Evolutionary conservation across 805 yeast species (phyloP).

Genomic region (Priceomyces fermenticarens): DNA sequence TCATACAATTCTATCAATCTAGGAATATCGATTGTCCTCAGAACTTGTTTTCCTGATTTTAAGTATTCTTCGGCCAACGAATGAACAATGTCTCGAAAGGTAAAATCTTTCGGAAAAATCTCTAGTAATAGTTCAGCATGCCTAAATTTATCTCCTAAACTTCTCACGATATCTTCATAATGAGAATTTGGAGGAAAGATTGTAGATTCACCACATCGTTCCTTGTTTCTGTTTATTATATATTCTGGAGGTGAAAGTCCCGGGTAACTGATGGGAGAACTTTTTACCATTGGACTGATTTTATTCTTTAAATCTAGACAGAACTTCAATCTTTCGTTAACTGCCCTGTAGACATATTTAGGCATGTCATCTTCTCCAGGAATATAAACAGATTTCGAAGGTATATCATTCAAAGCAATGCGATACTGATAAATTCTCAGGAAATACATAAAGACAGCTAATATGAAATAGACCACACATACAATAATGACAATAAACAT

Average conservation of each 20-base stretch:
- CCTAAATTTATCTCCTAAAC: slow-evolving; percentile 57
- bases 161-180: slow-evolving; percentile 57
- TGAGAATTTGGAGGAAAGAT: slow-evolving; percentile 23
- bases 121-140: slow-evolving; percentile 43
- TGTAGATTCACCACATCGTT: slow-evolving; percentile 12
- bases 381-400: slow-evolving; percentile 58
- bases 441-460: slow-evolving; percentile 50
- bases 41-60: slow-evolving; percentile 4
- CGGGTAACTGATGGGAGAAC: slow-evolving; percentile 29
- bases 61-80: slow-evolving; percentile 22
- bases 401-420: slow-evolving; percentile 68
- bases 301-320: slow-evolving; percentile 27
- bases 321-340: slow-evolving; percentile 21
- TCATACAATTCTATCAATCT: slow-evolving; percentile 56
- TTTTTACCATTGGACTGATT: slow-evolving; percentile 37
- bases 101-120: slow-evolving; percentile 33
- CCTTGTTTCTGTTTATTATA: slow-evolving; percentile 29
- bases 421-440: slow-evolving; percentile 58
- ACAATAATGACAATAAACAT: slow-evolving; percentile 77
- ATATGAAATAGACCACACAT: slow-evolving; percentile 55
- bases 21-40: slow-evolving; percentile 9
- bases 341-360: slow-evolving; percentile 17
- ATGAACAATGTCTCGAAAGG: slow-evolving; percentile 42
- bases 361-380: slow-evolving; percentile 60
- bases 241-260: slow-evolving; percentile 42